Evolutionary conservation across 768 basidiomycete species (phyloP).

Genomic region (Epithele typhae): DNA sequence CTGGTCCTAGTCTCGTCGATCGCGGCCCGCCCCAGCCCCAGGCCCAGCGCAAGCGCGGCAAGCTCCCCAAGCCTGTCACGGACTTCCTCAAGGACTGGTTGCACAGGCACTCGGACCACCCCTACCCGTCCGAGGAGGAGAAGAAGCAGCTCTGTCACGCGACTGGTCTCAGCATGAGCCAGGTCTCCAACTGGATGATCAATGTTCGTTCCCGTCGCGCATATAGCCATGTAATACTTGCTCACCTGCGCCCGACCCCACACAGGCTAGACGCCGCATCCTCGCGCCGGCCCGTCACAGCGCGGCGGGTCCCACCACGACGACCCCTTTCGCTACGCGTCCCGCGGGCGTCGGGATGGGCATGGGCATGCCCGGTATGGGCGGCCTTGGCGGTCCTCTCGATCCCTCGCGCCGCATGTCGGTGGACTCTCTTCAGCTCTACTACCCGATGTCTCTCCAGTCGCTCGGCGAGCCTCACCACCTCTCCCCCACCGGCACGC

Average conservation of each 20-base stretch:
- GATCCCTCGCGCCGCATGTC: conserved; percentile 52
- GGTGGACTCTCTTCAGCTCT: conserved; percentile 69
- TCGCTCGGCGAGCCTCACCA: conserved; percentile 28
- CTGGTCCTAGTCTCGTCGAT: conserved; percentile 57
- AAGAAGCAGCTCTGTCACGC: conserved; percentile 86
- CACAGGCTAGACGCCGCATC: conserved; percentile 75
- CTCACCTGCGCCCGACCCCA: too few species aligned
- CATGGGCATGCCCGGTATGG: conserved; percentile 17
- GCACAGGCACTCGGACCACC: conserved; percentile 83
- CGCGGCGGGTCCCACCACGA: conserved; percentile 73
- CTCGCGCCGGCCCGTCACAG: conserved; percentile 78
- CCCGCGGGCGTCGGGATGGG: conserved; percentile 26
- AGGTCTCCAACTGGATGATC: conserved; percentile 94
- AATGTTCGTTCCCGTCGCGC: conserved; percentile 57
- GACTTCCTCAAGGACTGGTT: conserved; percentile 88
- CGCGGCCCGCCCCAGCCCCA: conserved; percentile 43
- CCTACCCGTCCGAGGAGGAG: conserved; percentile 86
- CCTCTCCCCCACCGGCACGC: conserved; percentile 15
- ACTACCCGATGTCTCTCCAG: conserved; percentile 76
- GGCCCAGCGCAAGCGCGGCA: conserved; percentile 65
- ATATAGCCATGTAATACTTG: too few species aligned
- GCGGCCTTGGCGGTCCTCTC: conserved; percentile 30
- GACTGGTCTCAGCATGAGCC: conserved; percentile 83
- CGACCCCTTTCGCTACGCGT: conserved; percentile 58
- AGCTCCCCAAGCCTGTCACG: conserved; percentile 87